A percentile compares a stretch with the other conserved stretches of the same genome.
Conservation (phyloP, 208 protist genomes). For the Phytomonas francai region DNA sequence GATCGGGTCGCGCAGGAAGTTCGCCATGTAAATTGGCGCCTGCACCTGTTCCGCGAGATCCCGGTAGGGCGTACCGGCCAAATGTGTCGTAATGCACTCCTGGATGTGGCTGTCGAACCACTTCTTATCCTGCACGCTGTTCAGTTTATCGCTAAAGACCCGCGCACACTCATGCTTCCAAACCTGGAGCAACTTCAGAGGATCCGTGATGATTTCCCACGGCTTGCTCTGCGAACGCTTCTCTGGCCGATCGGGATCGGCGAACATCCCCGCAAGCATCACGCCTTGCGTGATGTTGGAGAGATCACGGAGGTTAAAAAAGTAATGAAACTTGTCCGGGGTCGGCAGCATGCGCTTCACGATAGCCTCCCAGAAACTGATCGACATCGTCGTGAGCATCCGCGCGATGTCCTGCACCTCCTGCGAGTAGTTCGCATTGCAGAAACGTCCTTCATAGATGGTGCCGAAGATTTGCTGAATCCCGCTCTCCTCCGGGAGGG, state of each 20-base stretch:
- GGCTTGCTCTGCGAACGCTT: slow-evolving; percentile 82
- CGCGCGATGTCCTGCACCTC: slow-evolving; percentile 80
- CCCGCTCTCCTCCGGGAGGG: slow-evolving; percentile 90
- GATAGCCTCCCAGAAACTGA: slow-evolving; percentile 89
- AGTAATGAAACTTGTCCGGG: slow-evolving; percentile 98
- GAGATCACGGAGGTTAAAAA: slow-evolving; percentile 98
- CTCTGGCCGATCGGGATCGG: slow-evolving; percentile 81
- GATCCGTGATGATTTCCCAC: slow-evolving; percentile 70
- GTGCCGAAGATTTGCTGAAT: slow-evolving; percentile 93
- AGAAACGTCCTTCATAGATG: slow-evolving; percentile 90
- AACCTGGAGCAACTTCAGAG: slow-evolving; percentile 82
- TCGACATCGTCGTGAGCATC: slow-evolving; percentile 89
- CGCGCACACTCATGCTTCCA: slow-evolving; percentile 97
- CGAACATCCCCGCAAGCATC: slow-evolving; percentile 81
- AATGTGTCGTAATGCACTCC: slow-evolving; percentile 67
- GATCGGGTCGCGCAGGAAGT: slow-evolving; percentile 91
- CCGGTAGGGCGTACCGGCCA: slow-evolving; percentile 69
- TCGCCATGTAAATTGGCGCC: slow-evolving; percentile 89
- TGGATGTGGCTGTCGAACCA: slow-evolving; percentile 93
- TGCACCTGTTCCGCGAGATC: slow-evolving; percentile 72
- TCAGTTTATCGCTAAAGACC: slow-evolving; percentile 96
- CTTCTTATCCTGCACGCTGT: slow-evolving; percentile 91
- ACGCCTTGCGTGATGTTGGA: slow-evolving; percentile 94
- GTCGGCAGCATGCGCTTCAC: slow-evolving; percentile 94
- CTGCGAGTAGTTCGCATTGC: slow-evolving; percentile 79